Percentiles rank a stretch among this genome's conserved stretches.
phyloP scores from a whole-genome alignment of 257 asterid species.

The Primulina huaijiensis region DNA sequence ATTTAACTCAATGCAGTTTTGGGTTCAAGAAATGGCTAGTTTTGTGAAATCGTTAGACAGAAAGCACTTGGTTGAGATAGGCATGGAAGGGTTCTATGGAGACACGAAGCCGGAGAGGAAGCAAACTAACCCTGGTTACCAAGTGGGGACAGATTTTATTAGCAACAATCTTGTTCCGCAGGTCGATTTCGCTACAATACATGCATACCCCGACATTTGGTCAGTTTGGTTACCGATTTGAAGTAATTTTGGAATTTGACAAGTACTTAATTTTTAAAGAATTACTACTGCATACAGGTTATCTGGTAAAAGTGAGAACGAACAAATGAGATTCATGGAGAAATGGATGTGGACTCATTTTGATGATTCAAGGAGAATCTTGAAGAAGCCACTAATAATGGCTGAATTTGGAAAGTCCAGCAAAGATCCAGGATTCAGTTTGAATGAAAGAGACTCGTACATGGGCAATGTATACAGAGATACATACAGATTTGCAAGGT shows the following conservation, averaged over 20 bases:
- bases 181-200: constrained; percentile 72
- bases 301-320: constrained; percentile 47
- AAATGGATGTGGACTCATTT: constrained; percentile 68
- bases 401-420: constrained; percentile 71
- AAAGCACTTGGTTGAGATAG: constrained; percentile 58
- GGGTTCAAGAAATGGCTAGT: constrained; percentile 68
- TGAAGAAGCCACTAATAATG: constrained; percentile 63
- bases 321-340: constrained; percentile 62
- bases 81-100: constrained; percentile 90
- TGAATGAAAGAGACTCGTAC: constrained; percentile 41
- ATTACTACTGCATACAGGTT: constrained; percentile 36
- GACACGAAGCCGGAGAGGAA: constrained; percentile 54
- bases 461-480: constrained; percentile 47
- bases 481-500: constrained; percentile 45
- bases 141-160: constrained; percentile 76
- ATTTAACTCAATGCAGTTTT: constrained; percentile 26
- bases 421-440: constrained; percentile 47
- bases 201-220: constrained; percentile 65
- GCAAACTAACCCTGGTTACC: constrained; percentile 61
- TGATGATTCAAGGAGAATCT: constrained; percentile 46
- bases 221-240: background rate
- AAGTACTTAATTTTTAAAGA: background rate
- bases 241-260: background rate
- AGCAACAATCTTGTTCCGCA: constrained; percentile 41
- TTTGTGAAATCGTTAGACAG: constrained; percentile 55